Evolutionary conservation across 345 rosid species (phyloP).

Genomic region (Salix purpurea): DNA sequence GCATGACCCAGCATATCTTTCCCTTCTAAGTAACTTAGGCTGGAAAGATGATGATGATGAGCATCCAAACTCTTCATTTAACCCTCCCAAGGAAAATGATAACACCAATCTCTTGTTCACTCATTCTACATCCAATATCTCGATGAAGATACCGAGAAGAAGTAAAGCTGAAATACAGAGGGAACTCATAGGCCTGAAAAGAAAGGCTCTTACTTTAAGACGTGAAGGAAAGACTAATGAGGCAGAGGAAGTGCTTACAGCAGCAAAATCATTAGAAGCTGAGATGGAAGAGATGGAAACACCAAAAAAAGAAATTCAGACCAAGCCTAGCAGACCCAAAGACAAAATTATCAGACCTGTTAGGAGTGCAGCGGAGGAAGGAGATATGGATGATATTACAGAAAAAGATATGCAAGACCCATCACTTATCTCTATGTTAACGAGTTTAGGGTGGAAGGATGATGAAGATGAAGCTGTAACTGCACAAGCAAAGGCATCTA

Average conservation of each 20-base stretch:
- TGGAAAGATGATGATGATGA: conserved; percentile 59
- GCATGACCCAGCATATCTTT: conserved; percentile 59
- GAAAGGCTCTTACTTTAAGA: conserved; percentile 72
- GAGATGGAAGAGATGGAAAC: conserved; percentile 56
- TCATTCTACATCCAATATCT: conserved; percentile 18
- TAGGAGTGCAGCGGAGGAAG: conserved; percentile 28
- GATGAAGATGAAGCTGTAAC: conserved; percentile 34
- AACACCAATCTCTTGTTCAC: conserved; percentile 20
- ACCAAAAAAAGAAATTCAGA: conserved; percentile 22
- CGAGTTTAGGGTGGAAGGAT: conserved; percentile 56
- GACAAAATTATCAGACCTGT: conserved; percentile 16
- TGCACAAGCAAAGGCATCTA: conserved; percentile 19
- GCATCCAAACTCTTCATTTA: conserved; percentile 12
- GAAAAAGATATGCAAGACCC: conserved; percentile 65
- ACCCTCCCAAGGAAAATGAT: conserved; percentile 22
- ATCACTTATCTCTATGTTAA: conserved; percentile 41
- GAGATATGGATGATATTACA: conserved; percentile 38
- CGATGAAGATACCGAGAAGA: conserved; percentile 34
- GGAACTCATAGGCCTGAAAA: conserved; percentile 74
- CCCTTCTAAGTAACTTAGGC: conserved; percentile 51
- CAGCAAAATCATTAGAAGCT: conserved; percentile 58
- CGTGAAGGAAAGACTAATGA: conserved; percentile 71
- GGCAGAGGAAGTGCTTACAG: conserved; percentile 62
- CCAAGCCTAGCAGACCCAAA: conserved; percentile 20
- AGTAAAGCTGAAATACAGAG: conserved; percentile 77